Percentiles rank a stretch among this genome's conserved stretches.
These are phyloP conservation scores for Raphanus sativus DNA, from an alignment of 345 rosid species.

Conservation along the genomic window DNA sequence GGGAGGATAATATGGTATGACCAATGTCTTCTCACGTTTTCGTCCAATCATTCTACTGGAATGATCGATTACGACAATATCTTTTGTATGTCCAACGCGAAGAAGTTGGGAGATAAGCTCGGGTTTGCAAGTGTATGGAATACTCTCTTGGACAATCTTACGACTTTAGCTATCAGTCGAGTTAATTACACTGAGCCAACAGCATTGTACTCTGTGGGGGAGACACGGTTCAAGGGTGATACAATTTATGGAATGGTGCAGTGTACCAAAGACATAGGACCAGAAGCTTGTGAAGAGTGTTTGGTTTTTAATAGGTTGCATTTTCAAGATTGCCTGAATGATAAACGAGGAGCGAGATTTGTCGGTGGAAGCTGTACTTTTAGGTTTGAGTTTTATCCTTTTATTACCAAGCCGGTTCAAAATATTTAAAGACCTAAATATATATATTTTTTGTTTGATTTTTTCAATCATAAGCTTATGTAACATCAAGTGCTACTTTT, in stretches of 20 bases:
- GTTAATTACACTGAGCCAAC: background rate
- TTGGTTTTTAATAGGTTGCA: slow-evolving; percentile 26
- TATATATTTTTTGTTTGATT: no score
- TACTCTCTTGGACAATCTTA: slow-evolving; percentile 7
- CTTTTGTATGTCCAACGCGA: slow-evolving; percentile 28
- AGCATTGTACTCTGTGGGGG: slow-evolving; percentile 30
- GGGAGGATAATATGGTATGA: background rate
- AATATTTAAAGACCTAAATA: background rate
- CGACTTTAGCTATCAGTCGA: slow-evolving; percentile 1
- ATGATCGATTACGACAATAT: background rate
- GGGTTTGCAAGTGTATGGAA: background rate
- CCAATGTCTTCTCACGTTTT: background rate
- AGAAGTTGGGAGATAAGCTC: background rate
- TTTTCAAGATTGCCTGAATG: background rate
- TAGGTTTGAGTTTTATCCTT: background rate
- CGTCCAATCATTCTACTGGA: background rate
- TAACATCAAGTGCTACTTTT: no score
- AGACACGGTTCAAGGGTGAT: slow-evolving; percentile 11
- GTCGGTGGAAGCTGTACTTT: slow-evolving; percentile 10
- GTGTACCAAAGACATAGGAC: slow-evolving; percentile 48
- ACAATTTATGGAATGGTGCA: slow-evolving; percentile 52
- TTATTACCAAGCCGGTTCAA: background rate
- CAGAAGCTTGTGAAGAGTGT: slow-evolving; percentile 40
- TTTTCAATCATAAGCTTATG: no score
- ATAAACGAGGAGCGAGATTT: slow-evolving; percentile 16